Conservation (phyloP, 371 early-diverging fungal genomes). For the Mucor saturninus region DNA sequence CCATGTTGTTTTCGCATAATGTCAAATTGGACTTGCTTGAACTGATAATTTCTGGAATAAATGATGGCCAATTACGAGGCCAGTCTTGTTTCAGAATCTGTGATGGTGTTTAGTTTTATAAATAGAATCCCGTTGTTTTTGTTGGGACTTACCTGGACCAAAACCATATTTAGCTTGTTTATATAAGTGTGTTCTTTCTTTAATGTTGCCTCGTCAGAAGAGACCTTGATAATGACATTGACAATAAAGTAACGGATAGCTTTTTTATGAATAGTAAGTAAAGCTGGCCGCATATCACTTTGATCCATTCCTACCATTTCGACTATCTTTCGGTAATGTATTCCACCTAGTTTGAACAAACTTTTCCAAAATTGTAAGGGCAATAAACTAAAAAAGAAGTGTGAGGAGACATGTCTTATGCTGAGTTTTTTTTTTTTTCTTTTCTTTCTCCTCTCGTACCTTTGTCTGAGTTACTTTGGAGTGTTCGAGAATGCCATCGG, state of each 20-base stretch:
- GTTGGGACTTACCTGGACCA: constrained; percentile 81
- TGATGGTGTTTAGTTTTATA: not conserved
- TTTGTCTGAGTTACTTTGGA: constrained; percentile 86
- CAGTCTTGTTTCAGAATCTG: constrained; percentile 99
- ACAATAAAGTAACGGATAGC: constrained; percentile 96
- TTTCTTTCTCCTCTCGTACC: constrained; percentile 52
- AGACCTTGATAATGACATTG: constrained; percentile 82
- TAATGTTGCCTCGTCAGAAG: constrained; percentile 80
- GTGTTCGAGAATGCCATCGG: constrained; percentile 92
- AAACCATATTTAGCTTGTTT: constrained; percentile 91
- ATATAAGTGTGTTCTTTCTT: constrained; percentile 76
- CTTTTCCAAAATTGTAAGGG: constrained; percentile 95
- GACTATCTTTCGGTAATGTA: constrained; percentile 87
- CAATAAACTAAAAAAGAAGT: constrained; percentile 77
- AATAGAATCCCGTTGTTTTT: too few species aligned
- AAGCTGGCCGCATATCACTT: too few species aligned
- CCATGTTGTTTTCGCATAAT: constrained; percentile 99
- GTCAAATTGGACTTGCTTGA: constrained; percentile 90
- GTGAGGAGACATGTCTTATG: not conserved
- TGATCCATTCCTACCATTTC: constrained; percentile 67
- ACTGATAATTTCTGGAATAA: constrained; percentile 98
- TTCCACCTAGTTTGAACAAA: constrained; percentile 98
- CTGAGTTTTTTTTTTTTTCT: not conserved
- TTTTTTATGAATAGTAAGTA: constrained; percentile 23
- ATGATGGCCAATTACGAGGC: constrained; percentile 99